Conservation (phyloP, 768 basidiomycete genomes). For the Tulasnella sp. region DNA sequence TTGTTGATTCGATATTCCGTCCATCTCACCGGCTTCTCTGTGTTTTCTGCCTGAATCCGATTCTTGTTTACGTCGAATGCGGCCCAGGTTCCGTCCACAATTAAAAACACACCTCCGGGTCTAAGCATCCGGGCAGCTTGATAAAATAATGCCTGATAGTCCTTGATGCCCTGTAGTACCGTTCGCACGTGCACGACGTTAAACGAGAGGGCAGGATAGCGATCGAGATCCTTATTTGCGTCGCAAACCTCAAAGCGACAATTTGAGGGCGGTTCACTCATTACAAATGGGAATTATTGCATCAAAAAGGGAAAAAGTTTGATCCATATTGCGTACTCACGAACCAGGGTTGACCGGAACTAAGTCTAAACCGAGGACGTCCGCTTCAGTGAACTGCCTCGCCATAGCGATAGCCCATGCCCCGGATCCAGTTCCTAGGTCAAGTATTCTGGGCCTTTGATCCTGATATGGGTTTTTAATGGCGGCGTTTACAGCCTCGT, state of each 20-base stretch:
- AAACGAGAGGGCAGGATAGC: background rate
- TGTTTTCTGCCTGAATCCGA: background rate
- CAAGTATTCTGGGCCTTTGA: background rate
- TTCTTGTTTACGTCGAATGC: background rate
- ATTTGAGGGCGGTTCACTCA: background rate
- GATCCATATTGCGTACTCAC: background rate
- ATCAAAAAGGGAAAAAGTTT: background rate
- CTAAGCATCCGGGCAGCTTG: background rate
- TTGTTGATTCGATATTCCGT: too few species aligned
- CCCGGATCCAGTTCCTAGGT: background rate
- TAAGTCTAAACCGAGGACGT: background rate
- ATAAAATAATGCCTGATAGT: background rate
- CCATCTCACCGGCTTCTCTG: background rate
- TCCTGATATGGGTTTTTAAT: background rate
- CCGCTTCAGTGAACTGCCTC: background rate
- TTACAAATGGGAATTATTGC: background rate
- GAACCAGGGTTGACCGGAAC: background rate
- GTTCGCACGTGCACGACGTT: conserved; percentile 1
- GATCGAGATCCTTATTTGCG: background rate
- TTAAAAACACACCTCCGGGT: background rate
- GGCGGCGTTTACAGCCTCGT: background rate
- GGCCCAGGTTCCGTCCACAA: background rate
- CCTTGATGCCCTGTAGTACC: background rate
- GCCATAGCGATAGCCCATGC: background rate
- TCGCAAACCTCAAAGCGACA: conserved; percentile 10